These are phyloP conservation scores for Herpomyces periplanetae DNA, from an alignment of 2,329 filamentous ascomycete species.

Conservation along the genomic window DNA sequence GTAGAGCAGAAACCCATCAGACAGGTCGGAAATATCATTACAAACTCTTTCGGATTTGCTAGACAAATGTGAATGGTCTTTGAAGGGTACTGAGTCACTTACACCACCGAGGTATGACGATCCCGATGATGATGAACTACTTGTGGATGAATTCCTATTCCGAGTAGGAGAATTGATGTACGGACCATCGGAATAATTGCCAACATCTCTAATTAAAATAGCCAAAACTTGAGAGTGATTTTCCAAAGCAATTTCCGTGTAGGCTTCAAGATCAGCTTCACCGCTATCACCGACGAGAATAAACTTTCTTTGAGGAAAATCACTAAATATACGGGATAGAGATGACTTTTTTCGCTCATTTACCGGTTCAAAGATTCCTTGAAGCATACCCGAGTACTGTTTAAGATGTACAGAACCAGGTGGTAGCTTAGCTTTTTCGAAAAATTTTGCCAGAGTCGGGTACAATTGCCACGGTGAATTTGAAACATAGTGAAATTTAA, in stretches of 20 bases:
- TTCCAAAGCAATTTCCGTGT: constrained; percentile 56
- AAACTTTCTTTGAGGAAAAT: constrained; percentile 65
- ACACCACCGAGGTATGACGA: too few relatives aligned
- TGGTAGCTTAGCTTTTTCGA: constrained; percentile 38
- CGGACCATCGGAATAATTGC: too few relatives aligned
- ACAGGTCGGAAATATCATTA: too few relatives aligned
- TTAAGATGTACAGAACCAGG: constrained; percentile 75
- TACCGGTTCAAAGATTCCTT: constrained; percentile 89
- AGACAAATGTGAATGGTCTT: too few relatives aligned
- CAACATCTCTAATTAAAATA: constrained; percentile 84
- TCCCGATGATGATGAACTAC: too few relatives aligned
- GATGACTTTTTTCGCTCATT: constrained; percentile 73
- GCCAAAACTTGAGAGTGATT: constrained; percentile 48
- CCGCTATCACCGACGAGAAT: constrained; percentile 79
- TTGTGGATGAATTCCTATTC: too few relatives aligned
- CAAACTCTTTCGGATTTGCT: too few relatives aligned
- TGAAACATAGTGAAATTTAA: constrained; percentile 84
- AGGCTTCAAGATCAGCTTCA: constrained; percentile 83
- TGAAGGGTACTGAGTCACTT: too few relatives aligned
- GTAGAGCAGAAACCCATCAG: too few relatives aligned
- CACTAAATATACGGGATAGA: constrained; percentile 40
- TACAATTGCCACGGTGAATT: constrained; percentile 96
- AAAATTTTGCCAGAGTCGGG: constrained; percentile 51
- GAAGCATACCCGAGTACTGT: constrained; percentile 80
- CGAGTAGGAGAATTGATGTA: too few relatives aligned